phyloP scores from a whole-genome alignment of 805 yeast genomes.

The Clavispora vitiphila region DNA sequence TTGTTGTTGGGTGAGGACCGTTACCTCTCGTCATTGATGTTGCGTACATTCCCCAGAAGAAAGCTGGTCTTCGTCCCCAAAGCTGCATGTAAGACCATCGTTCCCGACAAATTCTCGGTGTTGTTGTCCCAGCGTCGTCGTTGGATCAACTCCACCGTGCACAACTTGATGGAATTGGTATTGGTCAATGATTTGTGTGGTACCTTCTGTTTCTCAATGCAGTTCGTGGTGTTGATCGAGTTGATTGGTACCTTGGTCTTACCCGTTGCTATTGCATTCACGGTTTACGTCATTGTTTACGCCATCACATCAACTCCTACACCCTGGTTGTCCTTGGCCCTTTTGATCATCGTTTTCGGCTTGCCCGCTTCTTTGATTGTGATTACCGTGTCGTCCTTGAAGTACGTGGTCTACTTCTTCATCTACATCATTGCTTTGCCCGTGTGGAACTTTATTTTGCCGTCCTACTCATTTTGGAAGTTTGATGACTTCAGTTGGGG shows the following conservation, averaged over 20 bases:
- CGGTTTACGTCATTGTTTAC: constrained; percentile 68
- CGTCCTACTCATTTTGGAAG: constrained; percentile 87
- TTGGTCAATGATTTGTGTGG: constrained; percentile 87
- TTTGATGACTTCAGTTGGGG: constrained; percentile 98
- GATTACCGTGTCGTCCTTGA: constrained; percentile 69
- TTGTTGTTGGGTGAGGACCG: constrained; percentile 88
- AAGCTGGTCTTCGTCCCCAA: constrained; percentile 82
- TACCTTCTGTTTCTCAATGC: constrained; percentile 93
- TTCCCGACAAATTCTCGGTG: constrained; percentile 76
- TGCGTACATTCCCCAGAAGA: constrained; percentile 83
- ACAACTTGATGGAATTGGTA: constrained; percentile 82
- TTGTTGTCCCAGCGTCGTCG: constrained; percentile 90
- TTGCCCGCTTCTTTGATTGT: constrained; percentile 79
- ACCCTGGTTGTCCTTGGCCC: constrained; percentile 68
- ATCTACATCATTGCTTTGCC: constrained; percentile 79
- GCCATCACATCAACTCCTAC: constrained; percentile 72
- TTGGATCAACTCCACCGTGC: constrained; percentile 95
- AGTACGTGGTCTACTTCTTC: constrained; percentile 73
- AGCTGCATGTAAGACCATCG: constrained; percentile 88
- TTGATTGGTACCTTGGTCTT: constrained; percentile 81
- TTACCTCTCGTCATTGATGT: constrained; percentile 77
- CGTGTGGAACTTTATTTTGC: constrained; percentile 89
- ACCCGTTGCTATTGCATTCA: constrained; percentile 83
- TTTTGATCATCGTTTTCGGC: constrained; percentile 77
- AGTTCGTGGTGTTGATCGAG: constrained; percentile 79